A percentile compares a stretch with the other conserved stretches of the same genome.
phyloP scores from a whole-genome alignment of 208 protist genomes.

The Acanthamoeba pearcei region DNA sequence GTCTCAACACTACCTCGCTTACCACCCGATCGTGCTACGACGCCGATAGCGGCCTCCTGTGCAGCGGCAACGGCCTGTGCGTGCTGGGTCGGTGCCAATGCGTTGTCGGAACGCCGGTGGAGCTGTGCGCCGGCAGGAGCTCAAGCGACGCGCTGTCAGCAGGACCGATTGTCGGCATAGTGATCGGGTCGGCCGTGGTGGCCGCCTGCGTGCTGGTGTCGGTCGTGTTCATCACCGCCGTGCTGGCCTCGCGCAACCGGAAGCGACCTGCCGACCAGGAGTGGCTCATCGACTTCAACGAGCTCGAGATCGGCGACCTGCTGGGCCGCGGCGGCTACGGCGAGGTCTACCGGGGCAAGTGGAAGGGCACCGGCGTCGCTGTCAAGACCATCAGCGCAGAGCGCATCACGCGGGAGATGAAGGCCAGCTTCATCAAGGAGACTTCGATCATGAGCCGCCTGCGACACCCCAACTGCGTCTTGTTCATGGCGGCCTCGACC shows the following conservation, averaged over 20 bases:
- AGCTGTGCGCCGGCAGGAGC: background rate
- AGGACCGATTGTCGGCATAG: no score
- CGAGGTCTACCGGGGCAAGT: slow-evolving; percentile 33
- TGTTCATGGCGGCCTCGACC: slow-evolving; percentile 12
- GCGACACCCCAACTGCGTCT: slow-evolving; percentile 1
- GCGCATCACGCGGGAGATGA: background rate
- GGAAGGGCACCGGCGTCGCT: slow-evolving; percentile 41
- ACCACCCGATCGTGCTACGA: background rate
- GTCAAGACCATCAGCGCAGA: slow-evolving; percentile 35
- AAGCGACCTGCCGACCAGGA: background rate
- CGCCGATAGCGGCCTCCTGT: background rate
- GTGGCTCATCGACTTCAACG: background rate
- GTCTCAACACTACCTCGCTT: background rate
- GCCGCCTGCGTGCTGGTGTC: background rate
- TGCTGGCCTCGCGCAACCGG: background rate
- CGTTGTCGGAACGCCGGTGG: background rate
- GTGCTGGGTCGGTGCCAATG: background rate
- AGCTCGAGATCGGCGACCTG: background rate
- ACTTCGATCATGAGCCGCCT: background rate
- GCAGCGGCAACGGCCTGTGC: slow-evolving; percentile 27
- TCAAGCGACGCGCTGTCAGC: background rate
- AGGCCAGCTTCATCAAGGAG: background rate
- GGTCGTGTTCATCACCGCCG: background rate
- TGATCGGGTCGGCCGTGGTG: no score
- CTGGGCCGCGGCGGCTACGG: background rate